These are phyloP conservation scores for Xylariaceae sp. DNA, from an alignment of 2,329 filamentous ascomycete species.

Conservation along the genomic window DNA sequence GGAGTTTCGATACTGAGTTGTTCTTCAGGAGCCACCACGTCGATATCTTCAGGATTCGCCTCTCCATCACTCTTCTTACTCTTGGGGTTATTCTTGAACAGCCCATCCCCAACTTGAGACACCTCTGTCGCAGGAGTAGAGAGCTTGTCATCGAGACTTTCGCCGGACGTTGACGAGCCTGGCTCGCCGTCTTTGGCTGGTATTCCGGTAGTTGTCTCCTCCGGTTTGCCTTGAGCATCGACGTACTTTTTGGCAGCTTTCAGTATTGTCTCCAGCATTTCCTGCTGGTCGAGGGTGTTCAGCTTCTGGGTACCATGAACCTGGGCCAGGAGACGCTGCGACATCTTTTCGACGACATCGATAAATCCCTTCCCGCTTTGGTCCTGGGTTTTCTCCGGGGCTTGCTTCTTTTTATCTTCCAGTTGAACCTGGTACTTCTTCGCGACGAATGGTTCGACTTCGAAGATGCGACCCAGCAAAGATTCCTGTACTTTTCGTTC, in stretches of 20 bases:
- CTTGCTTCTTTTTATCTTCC: constrained; percentile 18
- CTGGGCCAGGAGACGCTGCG: neutral
- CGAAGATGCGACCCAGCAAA: constrained; percentile 45
- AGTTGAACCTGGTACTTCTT: constrained; percentile 26
- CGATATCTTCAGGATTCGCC: constrained; percentile 38
- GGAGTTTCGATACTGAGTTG: too few relatives aligned
- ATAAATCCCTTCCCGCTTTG: neutral
- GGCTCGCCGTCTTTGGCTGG: neutral
- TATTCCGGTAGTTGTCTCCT: neutral
- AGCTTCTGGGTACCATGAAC: neutral
- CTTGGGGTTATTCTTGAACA: constrained; percentile 8
- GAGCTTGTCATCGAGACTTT: neutral
- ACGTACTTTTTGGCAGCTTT: neutral
- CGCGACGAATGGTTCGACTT: constrained; percentile 34
- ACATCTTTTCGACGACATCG: neutral
- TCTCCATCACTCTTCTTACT: neutral
- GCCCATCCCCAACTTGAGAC: neutral
- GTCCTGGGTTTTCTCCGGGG: constrained; percentile 17
- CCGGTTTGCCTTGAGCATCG: neutral
- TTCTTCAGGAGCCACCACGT: constrained; percentile 37
- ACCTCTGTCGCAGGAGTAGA: neutral
- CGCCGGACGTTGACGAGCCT: neutral
- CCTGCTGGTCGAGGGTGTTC: neutral
- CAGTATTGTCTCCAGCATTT: neutral
- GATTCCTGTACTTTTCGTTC: constrained; percentile 48